Evolutionary conservation across 73 alveolate genomes (phyloP).

Genomic region (Uronychia binucleata): DNA sequence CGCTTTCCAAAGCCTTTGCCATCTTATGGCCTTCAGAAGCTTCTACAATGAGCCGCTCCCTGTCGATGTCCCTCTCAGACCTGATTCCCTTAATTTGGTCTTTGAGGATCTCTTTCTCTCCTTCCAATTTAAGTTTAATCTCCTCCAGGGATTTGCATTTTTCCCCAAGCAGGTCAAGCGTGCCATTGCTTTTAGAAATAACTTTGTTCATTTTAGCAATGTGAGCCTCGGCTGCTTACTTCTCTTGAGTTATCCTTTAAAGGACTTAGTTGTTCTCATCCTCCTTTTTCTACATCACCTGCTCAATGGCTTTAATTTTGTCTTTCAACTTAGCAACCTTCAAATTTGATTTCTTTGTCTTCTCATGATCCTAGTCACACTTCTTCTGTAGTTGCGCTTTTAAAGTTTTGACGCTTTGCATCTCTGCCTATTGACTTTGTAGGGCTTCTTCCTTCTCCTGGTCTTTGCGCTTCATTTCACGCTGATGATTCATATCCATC

Average conservation of each 20-base stretch:
- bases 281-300: neutral
- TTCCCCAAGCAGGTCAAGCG: neutral
- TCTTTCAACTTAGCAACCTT: neutral
- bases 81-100: neutral
- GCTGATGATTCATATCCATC: neutral
- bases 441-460: too few species aligned
- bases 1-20: neutral
- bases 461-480: neutral
- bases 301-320: neutral
- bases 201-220: neutral
- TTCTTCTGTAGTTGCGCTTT: neutral
- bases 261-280: neutral
- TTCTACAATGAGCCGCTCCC: neutral
- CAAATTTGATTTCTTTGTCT: too few species aligned
- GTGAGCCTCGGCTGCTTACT: neutral
- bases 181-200: neutral
- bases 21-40: neutral
- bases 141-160: neutral
- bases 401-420: too few species aligned
- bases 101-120: neutral
- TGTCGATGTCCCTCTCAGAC: neutral
- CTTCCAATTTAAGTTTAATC: neutral
- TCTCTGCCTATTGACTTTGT: too few species aligned
- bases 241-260: neutral
- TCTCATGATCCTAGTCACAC: neutral